These are phyloP conservation scores for Malassezia globosa DNA, from an alignment of 1,284 basidiomycete genomes.

Conservation along the genomic window DNA sequence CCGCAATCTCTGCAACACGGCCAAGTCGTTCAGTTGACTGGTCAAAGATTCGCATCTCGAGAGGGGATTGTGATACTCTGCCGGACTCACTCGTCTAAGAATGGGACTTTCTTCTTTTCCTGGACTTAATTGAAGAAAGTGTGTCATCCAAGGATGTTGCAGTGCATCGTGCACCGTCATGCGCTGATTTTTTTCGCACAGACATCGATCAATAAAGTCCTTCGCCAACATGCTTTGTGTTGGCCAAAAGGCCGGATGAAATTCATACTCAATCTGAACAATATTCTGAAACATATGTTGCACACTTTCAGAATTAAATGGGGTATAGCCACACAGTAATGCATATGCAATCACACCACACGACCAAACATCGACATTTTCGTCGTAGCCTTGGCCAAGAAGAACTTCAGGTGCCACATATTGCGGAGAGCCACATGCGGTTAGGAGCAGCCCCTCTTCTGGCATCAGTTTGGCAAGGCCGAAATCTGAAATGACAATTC, in stretches of 20 bases:
- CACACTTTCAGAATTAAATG: conserved; percentile 43
- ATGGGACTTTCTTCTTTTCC: neutral
- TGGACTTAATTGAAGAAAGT: conserved; percentile 5
- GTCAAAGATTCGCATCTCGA: neutral
- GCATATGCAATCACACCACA: conserved; percentile 44
- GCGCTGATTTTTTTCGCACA: conserved; percentile 33
- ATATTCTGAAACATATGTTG: conserved; percentile 40
- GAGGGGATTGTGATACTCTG: neutral
- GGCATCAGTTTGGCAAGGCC: conserved; percentile 43
- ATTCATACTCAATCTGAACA: conserved; percentile 36
- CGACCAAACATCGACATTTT: conserved; percentile 43
- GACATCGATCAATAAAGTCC: conserved; percentile 42
- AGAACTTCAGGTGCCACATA: conserved; percentile 46
- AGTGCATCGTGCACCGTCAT: conserved; percentile 40
- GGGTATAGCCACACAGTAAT: conserved; percentile 44
- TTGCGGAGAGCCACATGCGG: conserved; percentile 43
- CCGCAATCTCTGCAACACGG: neutral
- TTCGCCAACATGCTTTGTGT: conserved; percentile 37
- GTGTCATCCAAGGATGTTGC: conserved; percentile 38
- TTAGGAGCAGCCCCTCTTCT: conserved; percentile 38
- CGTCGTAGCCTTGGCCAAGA: conserved; percentile 40
- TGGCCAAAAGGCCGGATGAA: conserved; percentile 41
- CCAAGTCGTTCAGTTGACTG: neutral
- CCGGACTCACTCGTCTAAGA: neutral
- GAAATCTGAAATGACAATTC: conserved; percentile 44